Conservation (phyloP, 345 rosid genomes). For the Combretum micranthum region DNA sequence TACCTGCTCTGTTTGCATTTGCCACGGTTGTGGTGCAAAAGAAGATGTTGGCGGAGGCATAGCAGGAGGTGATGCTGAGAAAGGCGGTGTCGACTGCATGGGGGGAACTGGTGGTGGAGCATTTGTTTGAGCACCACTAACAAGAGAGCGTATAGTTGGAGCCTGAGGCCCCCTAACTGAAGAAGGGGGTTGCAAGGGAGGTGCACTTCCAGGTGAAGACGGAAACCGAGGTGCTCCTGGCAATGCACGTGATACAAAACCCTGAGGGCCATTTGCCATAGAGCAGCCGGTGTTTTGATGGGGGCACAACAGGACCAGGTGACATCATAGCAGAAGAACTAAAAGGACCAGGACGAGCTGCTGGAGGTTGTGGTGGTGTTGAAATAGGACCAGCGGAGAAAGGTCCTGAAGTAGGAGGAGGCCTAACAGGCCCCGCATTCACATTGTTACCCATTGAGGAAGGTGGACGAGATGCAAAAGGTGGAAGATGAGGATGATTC, state of each 20-base stretch:
- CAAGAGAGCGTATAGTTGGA: slow-evolving; percentile 33
- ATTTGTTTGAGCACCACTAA: slow-evolving; percentile 29
- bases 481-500: slow-evolving; percentile 42
- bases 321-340: no score
- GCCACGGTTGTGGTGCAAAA: slow-evolving; percentile 57
- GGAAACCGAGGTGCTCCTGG: slow-evolving; percentile 31
- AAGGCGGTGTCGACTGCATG: slow-evolving; percentile 20
- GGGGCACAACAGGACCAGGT: slow-evolving; percentile 13
- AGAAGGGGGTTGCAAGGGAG: slow-evolving; percentile 23
- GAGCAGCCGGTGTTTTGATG: slow-evolving; percentile 20
- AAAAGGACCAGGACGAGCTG: slow-evolving; percentile 43
- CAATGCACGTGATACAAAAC: slow-evolving; percentile 24
- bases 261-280: slow-evolving; percentile 44
- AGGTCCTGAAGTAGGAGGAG: slow-evolving; percentile 22
- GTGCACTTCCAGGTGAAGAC: slow-evolving; percentile 28
- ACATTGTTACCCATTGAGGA: slow-evolving; percentile 27
- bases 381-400: slow-evolving; percentile 18
- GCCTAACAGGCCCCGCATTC: slow-evolving; percentile 10
- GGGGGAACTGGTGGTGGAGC: slow-evolving; percentile 31
- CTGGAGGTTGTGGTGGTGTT: slow-evolving; percentile 24
- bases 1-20: slow-evolving; percentile 42
- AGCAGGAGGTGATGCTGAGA: slow-evolving; percentile 35
- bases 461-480: slow-evolving; percentile 56
- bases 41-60: slow-evolving; percentile 35
- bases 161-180: slow-evolving; percentile 39